Conservation (phyloP, 306 rosid species). For the Acacia confusa region DNA sequence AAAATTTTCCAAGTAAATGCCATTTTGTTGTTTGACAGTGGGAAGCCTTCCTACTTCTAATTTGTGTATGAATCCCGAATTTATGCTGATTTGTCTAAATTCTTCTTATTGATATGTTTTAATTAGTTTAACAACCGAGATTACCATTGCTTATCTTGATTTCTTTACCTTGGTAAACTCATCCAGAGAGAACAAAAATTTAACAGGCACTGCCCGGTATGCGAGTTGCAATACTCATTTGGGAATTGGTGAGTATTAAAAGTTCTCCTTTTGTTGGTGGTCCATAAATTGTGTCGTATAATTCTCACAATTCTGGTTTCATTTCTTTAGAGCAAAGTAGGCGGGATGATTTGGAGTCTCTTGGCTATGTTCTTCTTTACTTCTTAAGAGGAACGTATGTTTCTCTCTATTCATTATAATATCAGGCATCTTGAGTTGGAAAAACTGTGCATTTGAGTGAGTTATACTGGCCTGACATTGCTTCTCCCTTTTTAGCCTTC, state of each 20-base stretch:
- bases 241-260: conserved; percentile 64
- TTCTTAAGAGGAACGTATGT: conserved; percentile 85
- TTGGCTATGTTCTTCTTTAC: conserved; percentile 84
- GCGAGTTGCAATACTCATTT: conserved; percentile 89
- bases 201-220: conserved; percentile 89
- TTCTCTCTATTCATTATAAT: conserved; percentile 18
- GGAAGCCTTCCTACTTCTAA: conserved; percentile 6
- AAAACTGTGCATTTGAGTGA: conserved; percentile 20
- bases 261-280: conserved; percentile 13
- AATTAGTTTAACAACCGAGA: background rate
- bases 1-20: background rate
- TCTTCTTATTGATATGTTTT: conserved; percentile 25
- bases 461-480: conserved; percentile 25
- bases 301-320: conserved; percentile 28
- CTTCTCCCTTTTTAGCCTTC: conserved; percentile 66
- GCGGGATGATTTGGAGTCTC: conserved; percentile 91
- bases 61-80: background rate
- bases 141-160: conserved; percentile 31
- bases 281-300: conserved; percentile 9
- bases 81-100: conserved; percentile 6
- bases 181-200: conserved; percentile 79
- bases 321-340: conserved; percentile 76
- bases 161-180: conserved; percentile 37
- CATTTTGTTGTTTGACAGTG: conserved; percentile 14
- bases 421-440: conserved; percentile 6